phyloP scores from a whole-genome alignment of 257 asterid genomes.

The Cinchona pubescens region DNA sequence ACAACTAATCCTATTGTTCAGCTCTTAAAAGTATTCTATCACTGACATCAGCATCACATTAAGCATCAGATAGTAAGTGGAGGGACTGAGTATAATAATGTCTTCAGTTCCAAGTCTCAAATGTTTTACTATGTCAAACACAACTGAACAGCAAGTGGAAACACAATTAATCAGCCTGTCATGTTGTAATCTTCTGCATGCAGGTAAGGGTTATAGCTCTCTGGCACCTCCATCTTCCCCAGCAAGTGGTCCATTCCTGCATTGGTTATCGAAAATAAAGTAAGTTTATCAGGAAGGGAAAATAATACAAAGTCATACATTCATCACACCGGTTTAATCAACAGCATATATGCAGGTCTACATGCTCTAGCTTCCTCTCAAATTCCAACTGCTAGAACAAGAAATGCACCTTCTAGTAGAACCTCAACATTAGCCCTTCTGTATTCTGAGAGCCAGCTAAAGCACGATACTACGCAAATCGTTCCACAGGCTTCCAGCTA shows the following conservation, averaged over 20 bases:
- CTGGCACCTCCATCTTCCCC: constrained; percentile 52
- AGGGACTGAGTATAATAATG: background rate
- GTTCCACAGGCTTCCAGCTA: background rate
- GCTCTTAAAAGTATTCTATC: constrained; percentile 1
- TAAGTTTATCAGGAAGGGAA: background rate
- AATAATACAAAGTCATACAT: background rate
- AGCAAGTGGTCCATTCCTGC: constrained; percentile 55
- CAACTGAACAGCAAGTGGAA: constrained; percentile 3
- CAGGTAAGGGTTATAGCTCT: constrained; percentile 48
- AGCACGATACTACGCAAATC: background rate
- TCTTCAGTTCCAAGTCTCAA: constrained; percentile 15
- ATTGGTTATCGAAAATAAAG: constrained; percentile 9
- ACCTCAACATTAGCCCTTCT: background rate
- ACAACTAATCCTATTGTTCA: constrained; percentile 1
- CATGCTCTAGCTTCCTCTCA: background rate
- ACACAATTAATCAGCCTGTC: constrained; percentile 32
- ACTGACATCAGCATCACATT: constrained; percentile 11
- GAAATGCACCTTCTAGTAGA: background rate
- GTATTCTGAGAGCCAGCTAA: background rate
- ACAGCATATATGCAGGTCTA: background rate
- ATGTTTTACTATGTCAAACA: constrained; percentile 12
- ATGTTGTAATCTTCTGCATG: constrained; percentile 49
- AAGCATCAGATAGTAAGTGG: constrained; percentile 1
- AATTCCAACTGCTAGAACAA: background rate
- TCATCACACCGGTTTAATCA: no score